A percentile compares a stretch with the other conserved stretches of the same genome.
phyloP scores from a whole-genome alignment of 495 filamentous ascomycete species.

The Penicillium argentinense region DNA sequence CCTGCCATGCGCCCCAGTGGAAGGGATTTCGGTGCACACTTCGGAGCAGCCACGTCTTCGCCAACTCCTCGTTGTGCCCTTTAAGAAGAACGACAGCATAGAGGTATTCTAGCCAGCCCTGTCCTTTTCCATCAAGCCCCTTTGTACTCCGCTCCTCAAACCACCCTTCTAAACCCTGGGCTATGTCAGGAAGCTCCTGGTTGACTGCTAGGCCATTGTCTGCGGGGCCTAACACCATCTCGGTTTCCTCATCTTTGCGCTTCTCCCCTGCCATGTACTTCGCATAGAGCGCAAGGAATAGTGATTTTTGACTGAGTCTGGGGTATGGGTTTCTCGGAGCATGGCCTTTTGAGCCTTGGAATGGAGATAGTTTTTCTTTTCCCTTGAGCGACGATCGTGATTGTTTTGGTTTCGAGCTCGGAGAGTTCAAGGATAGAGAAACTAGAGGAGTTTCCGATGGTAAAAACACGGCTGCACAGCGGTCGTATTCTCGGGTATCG shows the following conservation, averaged over 20 bases:
- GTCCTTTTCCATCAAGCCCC: slow-evolving; percentile 61
- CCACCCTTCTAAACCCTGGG: slow-evolving; percentile 74
- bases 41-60: slow-evolving; percentile 75
- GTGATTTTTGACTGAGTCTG: slow-evolving; percentile 76
- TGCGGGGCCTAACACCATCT: slow-evolving; percentile 94
- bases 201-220: slow-evolving; percentile 83
- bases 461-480: slow-evolving; percentile 87
- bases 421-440: slow-evolving; percentile 50
- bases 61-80: slow-evolving; percentile 81
- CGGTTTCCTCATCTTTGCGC: slow-evolving; percentile 89
- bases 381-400: slow-evolving; percentile 47
- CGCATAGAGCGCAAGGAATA: slow-evolving; percentile 93
- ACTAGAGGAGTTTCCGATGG: slow-evolving; percentile 68
- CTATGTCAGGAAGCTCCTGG: slow-evolving; percentile 73
- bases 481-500: slow-evolving; percentile 93
- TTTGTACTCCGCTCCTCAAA: slow-evolving; percentile 62
- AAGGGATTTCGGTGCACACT: slow-evolving; percentile 86
- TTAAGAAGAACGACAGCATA: slow-evolving; percentile 90
- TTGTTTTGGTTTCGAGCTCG: slow-evolving; percentile 41
- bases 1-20: slow-evolving; percentile 97
- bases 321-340: slow-evolving; percentile 44
- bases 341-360: slow-evolving; percentile 24
- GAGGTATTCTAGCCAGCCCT: slow-evolving; percentile 96
- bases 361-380: slow-evolving; percentile 52
- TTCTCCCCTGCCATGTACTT: slow-evolving; percentile 95